Evolutionary conservation across 2,329 filamentous ascomycete species (phyloP).

Genomic region (Trichoderma sp.): DNA sequence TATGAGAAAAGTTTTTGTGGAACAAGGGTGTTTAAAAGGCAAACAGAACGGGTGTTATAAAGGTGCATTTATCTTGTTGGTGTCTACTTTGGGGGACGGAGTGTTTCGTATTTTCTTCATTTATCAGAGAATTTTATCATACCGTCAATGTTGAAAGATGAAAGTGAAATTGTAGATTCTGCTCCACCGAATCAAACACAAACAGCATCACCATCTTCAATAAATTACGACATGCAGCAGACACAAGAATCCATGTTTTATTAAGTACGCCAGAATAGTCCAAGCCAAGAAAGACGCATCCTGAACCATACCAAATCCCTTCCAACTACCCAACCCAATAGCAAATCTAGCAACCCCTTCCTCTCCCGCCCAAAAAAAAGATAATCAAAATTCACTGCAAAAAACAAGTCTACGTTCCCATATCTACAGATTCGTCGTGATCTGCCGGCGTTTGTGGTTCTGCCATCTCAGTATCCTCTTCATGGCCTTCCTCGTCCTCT

Average conservation of each 20-base stretch:
- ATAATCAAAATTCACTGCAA: background rate
- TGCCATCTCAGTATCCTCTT: constrained; percentile 17
- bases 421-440: constrained; percentile 13
- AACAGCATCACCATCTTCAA: background rate
- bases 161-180: background rate
- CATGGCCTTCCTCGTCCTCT: constrained; percentile 24
- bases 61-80: background rate
- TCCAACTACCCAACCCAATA: background rate
- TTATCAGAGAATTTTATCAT: background rate
- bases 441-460: constrained; percentile 8
- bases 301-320: background rate
- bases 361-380: background rate
- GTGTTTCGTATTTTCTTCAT: background rate
- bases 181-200: background rate
- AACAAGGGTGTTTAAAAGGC: background rate
- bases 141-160: background rate
- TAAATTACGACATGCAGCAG: background rate
- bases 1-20: background rate
- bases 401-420: background rate
- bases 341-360: background rate
- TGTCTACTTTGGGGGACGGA: background rate
- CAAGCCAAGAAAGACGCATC: background rate
- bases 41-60: background rate
- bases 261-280: background rate
- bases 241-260: background rate